Evolutionary conservation across 108 stramenopile species (phyloP).

Genomic region (Discostella pseudostelligera): DNA sequence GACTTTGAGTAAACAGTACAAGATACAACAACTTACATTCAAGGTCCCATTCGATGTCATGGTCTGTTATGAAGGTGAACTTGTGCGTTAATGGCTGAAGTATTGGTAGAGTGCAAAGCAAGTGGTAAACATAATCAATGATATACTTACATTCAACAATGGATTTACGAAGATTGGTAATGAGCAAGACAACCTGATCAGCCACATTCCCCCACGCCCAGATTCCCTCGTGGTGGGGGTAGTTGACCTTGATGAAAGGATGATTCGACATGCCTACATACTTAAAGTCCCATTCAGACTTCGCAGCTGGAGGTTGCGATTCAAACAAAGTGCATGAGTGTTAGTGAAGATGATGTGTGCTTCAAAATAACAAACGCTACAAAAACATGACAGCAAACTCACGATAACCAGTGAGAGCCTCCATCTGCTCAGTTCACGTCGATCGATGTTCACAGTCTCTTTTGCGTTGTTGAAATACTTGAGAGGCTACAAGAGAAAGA

Average conservation of each 20-base stretch:
- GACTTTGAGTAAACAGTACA: neutral
- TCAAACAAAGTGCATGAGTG: no score
- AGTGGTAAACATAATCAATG: neutral
- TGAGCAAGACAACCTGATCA: constrained; percentile 36
- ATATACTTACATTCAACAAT: constrained; percentile 12
- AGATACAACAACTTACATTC: neutral
- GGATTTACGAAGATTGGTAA: constrained; percentile 22
- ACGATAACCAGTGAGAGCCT: constrained; percentile 42
- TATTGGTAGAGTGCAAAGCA: neutral
- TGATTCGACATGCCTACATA: constrained; percentile 33
- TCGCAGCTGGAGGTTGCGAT: neutral
- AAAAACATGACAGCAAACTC: neutral
- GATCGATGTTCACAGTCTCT: neutral
- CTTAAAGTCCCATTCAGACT: constrained; percentile 44
- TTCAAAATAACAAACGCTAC: no score
- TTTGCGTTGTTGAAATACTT: no score
- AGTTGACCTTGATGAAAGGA: constrained; percentile 49
- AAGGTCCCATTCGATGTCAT: constrained; percentile 40
- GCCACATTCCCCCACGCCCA: constrained; percentile 36
- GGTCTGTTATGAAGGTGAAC: constrained; percentile 18
- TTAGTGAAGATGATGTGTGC: no score
- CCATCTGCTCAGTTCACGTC: constrained; percentile 34
- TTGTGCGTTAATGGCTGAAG: neutral
- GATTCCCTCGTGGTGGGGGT: constrained; percentile 48
- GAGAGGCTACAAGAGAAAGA: no score